Evolutionary conservation across 2,329 filamentous ascomycete species (phyloP), one percentile per base, ranked within the genome.

Genomic region (Paecilomyces niveus): DNA sequence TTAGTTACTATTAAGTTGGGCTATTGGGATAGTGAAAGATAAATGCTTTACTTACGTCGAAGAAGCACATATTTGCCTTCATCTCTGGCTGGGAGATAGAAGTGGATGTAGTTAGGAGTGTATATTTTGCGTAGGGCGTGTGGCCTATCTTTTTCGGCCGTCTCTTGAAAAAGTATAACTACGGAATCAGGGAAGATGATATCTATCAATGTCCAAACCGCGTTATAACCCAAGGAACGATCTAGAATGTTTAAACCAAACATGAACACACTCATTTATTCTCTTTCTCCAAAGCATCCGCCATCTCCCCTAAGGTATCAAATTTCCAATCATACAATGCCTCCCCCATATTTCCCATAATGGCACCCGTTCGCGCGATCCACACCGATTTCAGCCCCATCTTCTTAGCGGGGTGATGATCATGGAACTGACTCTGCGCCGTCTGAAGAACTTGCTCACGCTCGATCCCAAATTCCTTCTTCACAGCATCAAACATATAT

Each of bases 341-440:
- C 59, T 79, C 68, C 1, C 70, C 70, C 62, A 45, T 3, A 45
- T 77, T 81, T 54, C 68, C 68, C 64, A 74, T 69, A 15, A 75
- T 72, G 7, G 73, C 74, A 39, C 77, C 75, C 1, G 74, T 66
- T 54, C 77, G 73, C 58, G 81, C 81, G 65, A 90, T 89, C 86
- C 86, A 91, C 18, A 81, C 82, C 58, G 81, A 85, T 63, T 77
- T 78, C 39, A 90, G 68, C 1, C 84, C 86, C 18, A 85, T 65
- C 67, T 83, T 70, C 71, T 82, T 83, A 2, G 85, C 85, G 0
- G 89, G 85, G 3, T 82, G 79, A 70, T 90, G 87, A 65, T 91
- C 89, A 62, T 87, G 83, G 39, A 78, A 80, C 69, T 89, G 72
- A 61, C 85, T 87, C 72, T 88, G 82, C 56, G 88, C 89, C 0